A percentile compares a stretch with the other conserved stretches of the same genome.
Evolutionary conservation across 2,329 filamentous ascomycete species (phyloP).

Genomic region (Neocucurbitaria cava): DNA sequence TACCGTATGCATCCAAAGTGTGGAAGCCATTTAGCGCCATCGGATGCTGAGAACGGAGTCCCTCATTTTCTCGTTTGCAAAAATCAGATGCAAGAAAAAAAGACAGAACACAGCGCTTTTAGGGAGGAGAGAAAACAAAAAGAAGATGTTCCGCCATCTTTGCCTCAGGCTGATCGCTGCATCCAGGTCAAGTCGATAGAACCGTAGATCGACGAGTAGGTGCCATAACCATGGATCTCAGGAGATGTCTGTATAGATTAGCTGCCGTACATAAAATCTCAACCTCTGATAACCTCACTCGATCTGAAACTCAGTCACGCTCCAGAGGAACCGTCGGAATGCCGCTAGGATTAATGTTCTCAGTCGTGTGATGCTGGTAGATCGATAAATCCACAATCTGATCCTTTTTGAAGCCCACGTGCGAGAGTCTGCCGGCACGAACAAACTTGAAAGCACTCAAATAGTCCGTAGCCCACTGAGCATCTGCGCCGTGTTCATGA

Average conservation of each 20-base stretch:
- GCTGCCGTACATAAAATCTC: not conserved
- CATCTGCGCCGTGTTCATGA: slow-evolving; percentile 38
- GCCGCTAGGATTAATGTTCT: slow-evolving; percentile 29
- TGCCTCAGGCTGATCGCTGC: too few relatives aligned
- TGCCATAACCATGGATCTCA: not conserved
- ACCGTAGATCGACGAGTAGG: too few relatives aligned
- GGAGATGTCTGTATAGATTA: not conserved
- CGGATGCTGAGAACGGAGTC: not conserved
- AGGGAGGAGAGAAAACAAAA: too few relatives aligned
- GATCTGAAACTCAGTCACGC: not conserved
- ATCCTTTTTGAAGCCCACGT: slow-evolving; percentile 40
- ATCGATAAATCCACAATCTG: slow-evolving; percentile 36
- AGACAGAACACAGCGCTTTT: not conserved
- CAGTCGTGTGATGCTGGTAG: slow-evolving; percentile 38
- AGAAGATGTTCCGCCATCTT: too few relatives aligned
- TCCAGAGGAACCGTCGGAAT: slow-evolving; percentile 15
- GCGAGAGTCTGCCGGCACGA: slow-evolving; percentile 31
- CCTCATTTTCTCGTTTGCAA: not conserved
- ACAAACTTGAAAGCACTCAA: slow-evolving; percentile 46
- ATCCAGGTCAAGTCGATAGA: too few relatives aligned
- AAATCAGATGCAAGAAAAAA: not conserved
- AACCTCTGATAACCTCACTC: not conserved
- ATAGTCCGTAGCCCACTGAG: slow-evolving; percentile 46
- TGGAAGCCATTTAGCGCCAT: not conserved
- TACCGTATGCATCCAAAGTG: not conserved